Evolutionary conservation across 148 eudicot genomes (phyloP), one percentile per base, ranked within the genome.

Genomic region (Vaccinium darrowii): DNA sequence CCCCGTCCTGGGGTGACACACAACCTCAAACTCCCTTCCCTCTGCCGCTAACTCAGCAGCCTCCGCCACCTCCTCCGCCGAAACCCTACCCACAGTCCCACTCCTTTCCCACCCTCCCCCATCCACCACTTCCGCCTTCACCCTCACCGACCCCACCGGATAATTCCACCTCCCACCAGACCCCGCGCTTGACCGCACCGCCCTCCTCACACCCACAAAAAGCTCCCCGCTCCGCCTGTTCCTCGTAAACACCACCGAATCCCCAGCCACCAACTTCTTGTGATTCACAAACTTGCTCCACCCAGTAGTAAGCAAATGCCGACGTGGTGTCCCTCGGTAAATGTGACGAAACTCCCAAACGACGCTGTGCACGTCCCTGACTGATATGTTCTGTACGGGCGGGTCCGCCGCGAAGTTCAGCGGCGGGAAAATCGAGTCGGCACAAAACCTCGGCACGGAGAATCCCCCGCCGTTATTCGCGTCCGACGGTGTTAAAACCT

Each of bases 391-490:
- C 89, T 96, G 98, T 23, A 92, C 92, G 72, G 98, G 99, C 47
- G 96, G 97, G 13, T 94, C 95, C 0, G 82, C 93, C 19, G 52
- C 43, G 71, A 80, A 91, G 87, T 94, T 84, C 76, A 96, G 81
- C 63, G 87, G 85, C n/a, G 99, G 99, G 14, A 96, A 91, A 4
- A 96, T 88, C 36, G 91, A 85, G 11, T 94, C 98, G 1, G 98
- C 99, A 30, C 99, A 96, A 58, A 86, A 91, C 78, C 94, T 57
- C 30, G 99, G 99, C 21, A 96, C 95, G n/a, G 98, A 94, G 81
- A 96, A 96, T 5, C 95, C 98, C 1, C 98, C 96, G 1, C 98
- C 98, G 54, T 93, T 94, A 88, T 93, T 93, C 10, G 98, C 96
- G 50, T 96, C 98, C 3, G 98, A 96, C 25, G 90, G 91, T 60